phyloP scores from a whole-genome alignment of 306 rosid species.

The Quercus cerris region DNA sequence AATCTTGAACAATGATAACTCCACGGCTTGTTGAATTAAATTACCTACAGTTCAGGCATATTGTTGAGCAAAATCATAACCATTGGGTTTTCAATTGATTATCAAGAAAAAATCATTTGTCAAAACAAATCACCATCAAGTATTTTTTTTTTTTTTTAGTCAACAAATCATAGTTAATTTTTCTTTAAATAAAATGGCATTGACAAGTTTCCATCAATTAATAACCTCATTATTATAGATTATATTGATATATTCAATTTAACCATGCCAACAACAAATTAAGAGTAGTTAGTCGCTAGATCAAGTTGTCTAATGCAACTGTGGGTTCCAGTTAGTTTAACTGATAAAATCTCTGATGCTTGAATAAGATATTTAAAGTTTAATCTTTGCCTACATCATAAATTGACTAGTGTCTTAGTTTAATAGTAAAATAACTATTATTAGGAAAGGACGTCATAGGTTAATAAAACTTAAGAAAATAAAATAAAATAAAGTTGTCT shows the following conservation, averaged over 20 bases:
- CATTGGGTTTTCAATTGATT: neutral
- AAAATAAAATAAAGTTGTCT: too few relatives aligned
- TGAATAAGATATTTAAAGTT: too few relatives aligned
- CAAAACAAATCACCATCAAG: neutral
- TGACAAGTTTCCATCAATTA: neutral
- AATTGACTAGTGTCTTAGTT: too few relatives aligned
- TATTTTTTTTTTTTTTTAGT: neutral
- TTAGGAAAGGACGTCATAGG: fast-evolving
- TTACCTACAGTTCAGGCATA: neutral
- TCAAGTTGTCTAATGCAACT: neutral
- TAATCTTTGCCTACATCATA: fast-evolving
- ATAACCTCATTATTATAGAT: too few relatives aligned
- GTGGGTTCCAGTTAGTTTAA: too few relatives aligned
- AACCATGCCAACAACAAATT: too few relatives aligned
- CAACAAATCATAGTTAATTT: neutral
- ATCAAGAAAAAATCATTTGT: neutral
- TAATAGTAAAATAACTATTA: too few relatives aligned
- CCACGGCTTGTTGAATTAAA: neutral
- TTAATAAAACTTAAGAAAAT: too few relatives aligned
- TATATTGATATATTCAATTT: too few relatives aligned
- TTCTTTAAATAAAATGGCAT: neutral
- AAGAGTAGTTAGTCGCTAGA: too few relatives aligned
- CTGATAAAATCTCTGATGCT: fast-evolving
- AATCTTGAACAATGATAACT: neutral
- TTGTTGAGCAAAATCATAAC: neutral